Conservation (phyloP, 768 basidiomycete species). For the Butyriboletus loyo region DNA sequence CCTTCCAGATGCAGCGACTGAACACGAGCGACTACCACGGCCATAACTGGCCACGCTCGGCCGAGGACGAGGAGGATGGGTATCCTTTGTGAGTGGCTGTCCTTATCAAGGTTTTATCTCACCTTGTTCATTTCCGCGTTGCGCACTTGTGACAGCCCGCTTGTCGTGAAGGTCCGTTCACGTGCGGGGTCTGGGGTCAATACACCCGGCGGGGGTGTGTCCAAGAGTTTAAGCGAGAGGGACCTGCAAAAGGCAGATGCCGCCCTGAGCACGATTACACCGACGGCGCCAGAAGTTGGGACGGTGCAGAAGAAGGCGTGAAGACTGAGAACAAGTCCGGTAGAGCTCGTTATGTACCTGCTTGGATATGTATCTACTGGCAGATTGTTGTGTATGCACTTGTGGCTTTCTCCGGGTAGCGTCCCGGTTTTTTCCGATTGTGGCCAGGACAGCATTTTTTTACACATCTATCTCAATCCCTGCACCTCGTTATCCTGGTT, state of each 20-base stretch:
- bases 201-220: conserved; percentile 83
- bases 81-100: conserved; percentile 74
- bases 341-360: neutral
- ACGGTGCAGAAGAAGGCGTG: neutral
- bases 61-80: conserved; percentile 85
- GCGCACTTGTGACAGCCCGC: conserved; percentile 50
- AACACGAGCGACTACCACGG: conserved; percentile 80
- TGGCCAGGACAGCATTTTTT: neutral
- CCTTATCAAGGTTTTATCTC: conserved; percentile 13
- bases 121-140: conserved; percentile 3
- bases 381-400: neutral
- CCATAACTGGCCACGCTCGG: conserved; percentile 52
- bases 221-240: conserved; percentile 79
- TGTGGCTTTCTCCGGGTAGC: neutral
- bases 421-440: conserved; percentile 21
- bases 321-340: neutral
- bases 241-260: conserved; percentile 87
- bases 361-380: conserved; percentile 18
- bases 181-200: conserved; percentile 75
- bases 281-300: neutral
- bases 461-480: neutral
- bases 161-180: conserved; percentile 88
- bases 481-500: neutral
- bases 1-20: conserved; percentile 75
- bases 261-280: conserved; percentile 55